These are phyloP conservation scores for Prunus armeniaca DNA, from an alignment of 306 rosid species.

Conservation along the genomic window DNA sequence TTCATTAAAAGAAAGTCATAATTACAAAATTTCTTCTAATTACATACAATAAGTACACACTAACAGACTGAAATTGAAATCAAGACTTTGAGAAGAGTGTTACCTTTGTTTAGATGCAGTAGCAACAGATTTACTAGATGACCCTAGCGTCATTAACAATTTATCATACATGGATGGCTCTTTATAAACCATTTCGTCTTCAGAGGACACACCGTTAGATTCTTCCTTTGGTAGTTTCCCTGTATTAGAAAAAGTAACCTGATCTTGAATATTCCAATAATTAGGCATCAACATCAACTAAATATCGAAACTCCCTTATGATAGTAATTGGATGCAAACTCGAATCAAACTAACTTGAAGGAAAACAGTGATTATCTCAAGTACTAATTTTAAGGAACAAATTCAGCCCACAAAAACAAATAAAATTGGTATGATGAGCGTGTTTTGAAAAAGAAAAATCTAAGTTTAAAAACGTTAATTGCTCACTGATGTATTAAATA, in stretches of 20 bases:
- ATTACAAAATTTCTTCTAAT: too few species aligned
- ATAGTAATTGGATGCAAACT: too few species aligned
- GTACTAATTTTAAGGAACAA: too few species aligned
- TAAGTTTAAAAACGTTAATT: too few species aligned
- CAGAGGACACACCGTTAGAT: conserved; percentile 7
- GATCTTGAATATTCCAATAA: background rate
- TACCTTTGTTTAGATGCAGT: conserved; percentile 43
- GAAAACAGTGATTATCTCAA: background rate
- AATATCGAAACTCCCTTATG: background rate
- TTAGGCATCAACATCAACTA: background rate
- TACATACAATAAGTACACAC: background rate
- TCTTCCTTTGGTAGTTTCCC: conserved; percentile 20
- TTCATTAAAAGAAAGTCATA: too few species aligned
- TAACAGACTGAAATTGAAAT: background rate
- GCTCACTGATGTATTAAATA: too few species aligned
- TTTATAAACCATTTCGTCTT: conserved; percentile 23
- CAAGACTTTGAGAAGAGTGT: background rate
- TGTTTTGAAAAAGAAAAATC: too few species aligned
- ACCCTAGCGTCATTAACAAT: conserved; percentile 30
- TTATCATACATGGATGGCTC: conserved; percentile 41
- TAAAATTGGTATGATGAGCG: too few species aligned
- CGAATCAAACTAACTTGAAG: background rate
- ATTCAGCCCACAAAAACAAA: background rate
- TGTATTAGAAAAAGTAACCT: background rate
- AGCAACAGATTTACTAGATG: conserved; percentile 39